Base-by-base conservation (phyloP, 2,329 filamentous ascomycete species). In the Coniochaeta sp. region DNA sequence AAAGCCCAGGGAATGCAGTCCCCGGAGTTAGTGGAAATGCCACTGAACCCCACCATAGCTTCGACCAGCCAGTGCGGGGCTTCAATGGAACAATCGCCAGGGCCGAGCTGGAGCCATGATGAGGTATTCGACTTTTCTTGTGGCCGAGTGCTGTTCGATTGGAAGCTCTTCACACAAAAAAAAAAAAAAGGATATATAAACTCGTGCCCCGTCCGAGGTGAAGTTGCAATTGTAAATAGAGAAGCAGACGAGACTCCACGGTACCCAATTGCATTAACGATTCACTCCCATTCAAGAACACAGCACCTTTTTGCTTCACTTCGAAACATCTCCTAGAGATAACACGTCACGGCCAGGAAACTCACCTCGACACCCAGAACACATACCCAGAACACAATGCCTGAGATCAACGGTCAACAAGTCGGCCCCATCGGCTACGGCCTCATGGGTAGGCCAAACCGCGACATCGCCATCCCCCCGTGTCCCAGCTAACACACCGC, bases 351-450 rank as follows among this genome's bases (percentile, higher is more conserved):
- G 17, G 17, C 6, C 14, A 50, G 22, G 8, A 28, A 1, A 52
- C n/a, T 17, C 12, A 47, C 42, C 42, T 47, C 42, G n/a, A 40
- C 36, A 44, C n/a, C n/a, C n/a, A n/a, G n/a, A n/a, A n/a, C n/a
- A n/a, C n/a, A n/a, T n/a, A 19, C 42, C 42, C 5, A 47, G 8
- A 24, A 26, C 47, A 56, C 54, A 19, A 72, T 71, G 69, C 68
- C 68, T 63, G 60, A 66, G 47, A 65, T 71, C 61, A 65, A 66
- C 60, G 68, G 66, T 57, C 63, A 65, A 42, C 63, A 70, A 60
- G 63, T 72, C 36, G 70, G 70, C 36, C 65, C 68, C 9, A 69
- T 66, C 26, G 69, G 69, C 60, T 68, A 66, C 57, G 70, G 70
- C 58, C 66, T 72, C 32, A 72, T 72, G 70, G 67, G 70, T 69